Base-by-base conservation (phyloP, 352 stramenopile species). In the Phytophthora foliorum region DNA sequence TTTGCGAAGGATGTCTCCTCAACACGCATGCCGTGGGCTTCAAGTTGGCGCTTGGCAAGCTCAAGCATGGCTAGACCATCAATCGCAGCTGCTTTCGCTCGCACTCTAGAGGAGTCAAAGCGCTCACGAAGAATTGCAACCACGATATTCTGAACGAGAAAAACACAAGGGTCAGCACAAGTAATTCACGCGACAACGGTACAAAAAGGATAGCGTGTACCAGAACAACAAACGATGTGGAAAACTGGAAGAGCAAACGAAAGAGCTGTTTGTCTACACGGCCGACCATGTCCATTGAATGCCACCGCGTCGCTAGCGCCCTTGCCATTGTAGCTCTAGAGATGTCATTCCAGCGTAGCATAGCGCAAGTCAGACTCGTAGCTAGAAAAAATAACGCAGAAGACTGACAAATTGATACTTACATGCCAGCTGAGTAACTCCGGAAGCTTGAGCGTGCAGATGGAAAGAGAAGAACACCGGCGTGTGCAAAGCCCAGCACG, bases 61-160 rank as follows among this genome's bases (percentile, higher is more conserved):
- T 85, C 77, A 0, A 92, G 57, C 54, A 92, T 74, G 8, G 71
- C 78, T 16, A 80, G 32, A 9, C 72, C 72, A 49, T 88, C 75
- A 2, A 65, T 67, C 14, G 72, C 67, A 6, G 59, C 63, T 19
- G 57, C 44, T 22, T 63, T 51, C n/a, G 55, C 34, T 60, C 57
- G 56, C 29, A 36, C 34, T 36, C 69, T 38, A 3, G 74, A 75
- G 2, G 63, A 77, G 24, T 86, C 69, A 44, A 91, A 90, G 25
- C 81, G 84, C 50, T 92, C 82, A 14, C 82, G 82, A 16, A 92
- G 68, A 63, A 90, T 88, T 25, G 68, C 73, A 11, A 89, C 77
- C 17, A 81, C 66, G 24, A 91, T 75, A 50, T 90, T 89, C 84
- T 92, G n/a, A 0, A 41, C 32, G 36, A 8, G 24, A 45, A 13